These are phyloP conservation scores for Aspergillus homomorphus DNA, from an alignment of 495 filamentous ascomycete species.

Conservation along the genomic window DNA sequence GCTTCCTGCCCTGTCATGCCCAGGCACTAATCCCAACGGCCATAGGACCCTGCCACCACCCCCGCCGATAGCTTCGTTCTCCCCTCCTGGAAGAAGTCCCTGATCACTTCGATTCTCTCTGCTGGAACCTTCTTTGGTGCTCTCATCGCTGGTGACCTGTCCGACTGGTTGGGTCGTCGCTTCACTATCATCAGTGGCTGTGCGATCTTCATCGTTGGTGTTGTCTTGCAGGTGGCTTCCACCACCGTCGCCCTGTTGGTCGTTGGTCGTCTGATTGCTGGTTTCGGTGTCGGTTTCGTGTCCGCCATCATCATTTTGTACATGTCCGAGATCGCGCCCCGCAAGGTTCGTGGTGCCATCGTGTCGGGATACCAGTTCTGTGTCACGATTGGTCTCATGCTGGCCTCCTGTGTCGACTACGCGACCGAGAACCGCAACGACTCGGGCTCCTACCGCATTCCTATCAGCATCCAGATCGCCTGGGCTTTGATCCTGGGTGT, in stretches of 20 bases:
- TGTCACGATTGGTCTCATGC: conserved; percentile 68
- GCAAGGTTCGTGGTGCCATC: conserved; percentile 64
- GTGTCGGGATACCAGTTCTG: conserved; percentile 71
- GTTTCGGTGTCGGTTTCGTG: conserved; percentile 71
- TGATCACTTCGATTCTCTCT: conserved; percentile 72
- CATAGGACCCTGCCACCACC: conserved; percentile 26
- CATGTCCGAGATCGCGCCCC: conserved; percentile 64
- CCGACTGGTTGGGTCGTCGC: conserved; percentile 66
- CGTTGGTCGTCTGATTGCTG: conserved; percentile 67
- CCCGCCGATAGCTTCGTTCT: conserved; percentile 37
- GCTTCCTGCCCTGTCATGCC: neutral
- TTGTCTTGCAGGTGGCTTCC: conserved; percentile 58
- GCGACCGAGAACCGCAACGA: conserved; percentile 57
- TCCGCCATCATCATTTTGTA: conserved; percentile 73
- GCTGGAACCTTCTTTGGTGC: conserved; percentile 76
- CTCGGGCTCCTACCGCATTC: conserved; percentile 68
- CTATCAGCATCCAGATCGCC: conserved; percentile 63
- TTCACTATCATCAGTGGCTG: conserved; percentile 66
- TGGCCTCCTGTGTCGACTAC: conserved; percentile 71
- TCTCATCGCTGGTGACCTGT: conserved; percentile 64
- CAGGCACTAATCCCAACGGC: neutral
- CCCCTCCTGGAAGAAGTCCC: conserved; percentile 50
- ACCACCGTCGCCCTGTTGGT: conserved; percentile 53
- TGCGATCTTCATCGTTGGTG: conserved; percentile 60
- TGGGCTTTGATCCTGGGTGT: conserved; percentile 62